Base-by-base conservation (phyloP, 2,329 filamentous ascomycete species). In the Fusarium mundagurra region DNA sequence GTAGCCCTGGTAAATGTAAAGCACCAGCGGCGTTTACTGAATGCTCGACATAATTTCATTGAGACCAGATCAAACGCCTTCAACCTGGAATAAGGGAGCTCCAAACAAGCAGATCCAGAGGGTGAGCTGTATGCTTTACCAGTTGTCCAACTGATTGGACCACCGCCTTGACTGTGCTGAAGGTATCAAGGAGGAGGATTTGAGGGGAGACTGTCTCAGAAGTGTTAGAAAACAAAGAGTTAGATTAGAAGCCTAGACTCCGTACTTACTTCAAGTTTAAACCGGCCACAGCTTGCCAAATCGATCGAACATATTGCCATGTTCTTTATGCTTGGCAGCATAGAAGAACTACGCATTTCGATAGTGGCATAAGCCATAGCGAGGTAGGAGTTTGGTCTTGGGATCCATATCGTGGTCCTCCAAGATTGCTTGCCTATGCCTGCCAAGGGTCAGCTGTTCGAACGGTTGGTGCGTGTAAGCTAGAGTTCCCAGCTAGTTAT, bases 1-100 rank as follows among this genome's bases (percentile, higher is more conserved):
- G 72, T 67, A 39, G 61, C 69, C 73, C 75, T 70, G 67, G 69
- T 39, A 34, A 65, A 69, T 48, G 34, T 55, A 54, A 38, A 64
- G 64, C 41, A 63, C 67, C 47, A 36, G 55, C 48, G 57, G 41
- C 53, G 59, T 63, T 36, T 39, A n/a, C 24, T 51, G 47, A 43
- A 54, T 44, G 58, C 54, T 50, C 47, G 45, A 38, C 51, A 41
- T 34, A 51, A 51, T 51, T 34, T 51, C 31, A n/a, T 16, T 43
- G 51, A 45, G 33, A 44, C 64, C 67, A 44, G 51, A 36, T 47
- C 63, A 61, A 57, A 69, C 51, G 41, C 50, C 22, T 38, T 71
- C 51, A 36, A 43, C 47, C 61, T 33, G 45, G 48, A 41, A 50
- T 51, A 54, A 67, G 57, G 54, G 27, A 45, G 39, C 31, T 39